A percentile compares a stretch with the other conserved stretches of the same genome.
These are phyloP conservation scores for Trichomonas tenax DNA, from an alignment of 208 protist genomes.

Conservation along the genomic window DNA sequence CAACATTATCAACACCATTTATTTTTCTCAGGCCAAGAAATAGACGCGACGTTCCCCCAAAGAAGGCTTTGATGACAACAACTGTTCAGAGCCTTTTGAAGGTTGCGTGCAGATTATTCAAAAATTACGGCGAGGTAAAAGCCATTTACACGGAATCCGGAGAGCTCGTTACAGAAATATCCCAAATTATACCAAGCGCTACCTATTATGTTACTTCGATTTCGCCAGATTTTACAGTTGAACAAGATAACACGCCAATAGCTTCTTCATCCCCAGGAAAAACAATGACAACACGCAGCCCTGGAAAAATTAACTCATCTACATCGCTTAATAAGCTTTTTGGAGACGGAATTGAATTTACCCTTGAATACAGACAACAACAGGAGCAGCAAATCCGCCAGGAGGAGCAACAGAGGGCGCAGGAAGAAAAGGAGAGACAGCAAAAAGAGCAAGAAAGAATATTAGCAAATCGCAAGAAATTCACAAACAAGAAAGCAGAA, in stretches of 20 bases:
- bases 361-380: neutral
- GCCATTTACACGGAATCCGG: neutral
- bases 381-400: neutral
- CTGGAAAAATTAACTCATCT: neutral
- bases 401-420: neutral
- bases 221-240: neutral
- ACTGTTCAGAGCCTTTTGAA: neutral
- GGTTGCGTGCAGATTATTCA: neutral
- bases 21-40: neutral
- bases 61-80: neutral
- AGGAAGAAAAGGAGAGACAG: neutral
- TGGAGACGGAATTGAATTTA: neutral
- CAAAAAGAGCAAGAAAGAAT: neutral
- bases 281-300: neutral
- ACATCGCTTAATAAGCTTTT: neutral
- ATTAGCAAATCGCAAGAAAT: neutral
- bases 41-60: neutral
- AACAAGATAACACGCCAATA: neutral
- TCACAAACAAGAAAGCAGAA: neutral
- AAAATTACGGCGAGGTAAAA: neutral
- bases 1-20: neutral
- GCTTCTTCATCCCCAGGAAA: neutral
- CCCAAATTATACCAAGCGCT: neutral
- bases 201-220: neutral
- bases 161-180: neutral